Base-by-base conservation (phyloP, 1,284 basidiomycete species). In the Takashimella koratensis region DNA sequence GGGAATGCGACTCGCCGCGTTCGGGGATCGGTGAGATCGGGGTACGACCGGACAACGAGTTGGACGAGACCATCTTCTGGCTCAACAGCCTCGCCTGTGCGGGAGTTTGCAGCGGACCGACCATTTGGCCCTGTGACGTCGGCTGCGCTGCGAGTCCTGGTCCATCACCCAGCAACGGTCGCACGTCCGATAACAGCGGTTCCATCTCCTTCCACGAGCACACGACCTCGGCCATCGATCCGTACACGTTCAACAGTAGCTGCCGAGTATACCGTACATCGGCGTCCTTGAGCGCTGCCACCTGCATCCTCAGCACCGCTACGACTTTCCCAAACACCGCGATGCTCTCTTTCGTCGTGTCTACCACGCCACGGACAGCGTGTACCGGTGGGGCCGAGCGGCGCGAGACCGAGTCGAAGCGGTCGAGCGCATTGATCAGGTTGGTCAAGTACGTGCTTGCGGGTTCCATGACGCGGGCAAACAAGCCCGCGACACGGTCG, bases 221-320 rank as follows among this genome's bases (percentile, higher is more conserved):
- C 1, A 86, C 84, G 44, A 98, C 85, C 76, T 99, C 96, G 3
- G 86, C 88, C 68, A 87, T 86, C 13, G 90, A 88, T 4, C 92
- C 94, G 67, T 93, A 94, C 24, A 98, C 81, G 75, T 90, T 87
- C 50, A 98, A 76, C 41, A 97, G 76, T 69, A 98, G 83, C 60
- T 90, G 90, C 27, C 95, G 81, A 26, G 92, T 85, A 73, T 91
- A 96, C 16, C 94, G 84, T 21, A 87, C 83, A 71, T 98, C 94
- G 45, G 84, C 82, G 19, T 82, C 82, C 20, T 74, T 73, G 45
- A 94, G 63, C 5, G 76, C 73, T 2, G 71, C 86, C 50, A 95
- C 80, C 73, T 96, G 92, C 25, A 92, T 76, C 43, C 85, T 80
- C 36, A 97, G 79, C 44, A 96, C 88, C 16, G 85, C 83, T 23